phyloP scores from a whole-genome alignment of 2,329 filamentous ascomycete species.

The Alternaria gaisen region DNA sequence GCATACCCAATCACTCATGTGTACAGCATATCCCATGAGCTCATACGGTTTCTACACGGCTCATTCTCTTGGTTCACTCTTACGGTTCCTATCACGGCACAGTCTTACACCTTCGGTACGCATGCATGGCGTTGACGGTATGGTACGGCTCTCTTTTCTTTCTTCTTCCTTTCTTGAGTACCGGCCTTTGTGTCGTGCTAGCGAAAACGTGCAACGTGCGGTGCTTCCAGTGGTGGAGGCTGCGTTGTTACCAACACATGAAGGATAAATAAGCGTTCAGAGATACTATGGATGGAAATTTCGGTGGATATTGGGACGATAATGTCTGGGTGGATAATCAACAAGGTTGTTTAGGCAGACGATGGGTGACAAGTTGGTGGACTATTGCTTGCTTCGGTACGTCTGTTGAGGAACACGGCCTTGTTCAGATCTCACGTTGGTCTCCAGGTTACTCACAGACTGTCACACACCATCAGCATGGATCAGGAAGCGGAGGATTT shows the following conservation, averaged over 20 bases:
- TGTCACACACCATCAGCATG: conserved; percentile 8
- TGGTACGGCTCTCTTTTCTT: conserved; percentile 11
- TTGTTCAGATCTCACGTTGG: conserved; percentile 31
- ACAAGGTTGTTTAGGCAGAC: conserved; percentile 3
- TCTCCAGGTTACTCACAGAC: conserved; percentile 19
- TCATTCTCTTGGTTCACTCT: conserved; percentile 2
- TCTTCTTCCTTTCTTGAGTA: conserved; percentile 10
- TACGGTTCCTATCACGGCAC: conserved; percentile 5
- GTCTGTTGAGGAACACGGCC: conserved; percentile 25
- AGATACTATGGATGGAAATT: background rate
- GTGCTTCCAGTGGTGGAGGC: conserved; percentile 6
- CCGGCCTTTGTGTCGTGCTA: background rate
- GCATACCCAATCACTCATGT: conserved; percentile 17
- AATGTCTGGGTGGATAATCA: background rate
- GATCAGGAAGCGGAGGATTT: conserved; percentile 20
- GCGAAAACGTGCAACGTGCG: background rate
- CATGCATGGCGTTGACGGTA: conserved; percentile 20
- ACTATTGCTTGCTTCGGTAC: conserved; percentile 17
- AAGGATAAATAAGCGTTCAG: background rate
- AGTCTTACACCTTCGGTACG: conserved; percentile 8
- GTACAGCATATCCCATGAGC: conserved; percentile 6
- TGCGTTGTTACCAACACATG: conserved; percentile 1
- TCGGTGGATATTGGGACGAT: background rate
- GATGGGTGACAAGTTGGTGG: conserved; percentile 10
- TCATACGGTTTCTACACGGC: background rate